A percentile compares a stretch with the other conserved stretches of the same genome.
These are phyloP conservation scores for Amphichorda felina DNA, from an alignment of 2,329 filamentous ascomycete genomes.

Conservation along the genomic window DNA sequence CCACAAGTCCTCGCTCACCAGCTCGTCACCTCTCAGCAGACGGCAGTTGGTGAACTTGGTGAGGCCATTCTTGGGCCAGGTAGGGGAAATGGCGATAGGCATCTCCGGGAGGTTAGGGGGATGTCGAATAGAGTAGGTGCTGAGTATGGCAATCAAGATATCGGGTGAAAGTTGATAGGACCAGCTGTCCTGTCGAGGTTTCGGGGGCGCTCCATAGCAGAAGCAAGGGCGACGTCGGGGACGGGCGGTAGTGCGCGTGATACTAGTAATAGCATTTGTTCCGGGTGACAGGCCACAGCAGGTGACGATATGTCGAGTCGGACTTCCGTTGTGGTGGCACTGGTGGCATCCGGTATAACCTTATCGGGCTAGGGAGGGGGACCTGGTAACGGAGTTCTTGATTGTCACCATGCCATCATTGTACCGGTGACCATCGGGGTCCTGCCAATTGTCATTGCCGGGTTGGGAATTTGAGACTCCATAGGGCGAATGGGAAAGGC, in stretches of 20 bases:
- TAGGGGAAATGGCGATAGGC: conserved; percentile 32
- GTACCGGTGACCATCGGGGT: background rate
- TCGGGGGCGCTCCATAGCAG: background rate
- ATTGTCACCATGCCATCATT: background rate
- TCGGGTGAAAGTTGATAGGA: background rate
- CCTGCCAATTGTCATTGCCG: background rate
- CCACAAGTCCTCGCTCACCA: conserved; percentile 78
- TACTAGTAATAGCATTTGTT: conserved; percentile 3
- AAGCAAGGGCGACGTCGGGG: background rate
- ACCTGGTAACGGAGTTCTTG: background rate
- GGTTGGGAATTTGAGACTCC: background rate
- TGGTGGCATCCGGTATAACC: conserved; percentile 1
- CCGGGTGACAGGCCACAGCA: background rate
- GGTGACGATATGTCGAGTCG: background rate
- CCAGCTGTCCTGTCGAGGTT: background rate
- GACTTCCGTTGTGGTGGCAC: no score
- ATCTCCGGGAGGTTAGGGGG: conserved; percentile 16
- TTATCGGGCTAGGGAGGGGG: background rate
- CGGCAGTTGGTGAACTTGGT: conserved; percentile 87
- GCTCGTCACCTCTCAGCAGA: conserved; percentile 52
- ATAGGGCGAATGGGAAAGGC: no score
- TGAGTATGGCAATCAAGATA: background rate
- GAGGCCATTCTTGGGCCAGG: conserved; percentile 39
- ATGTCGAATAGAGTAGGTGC: background rate
- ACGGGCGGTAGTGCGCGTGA: background rate